Evolutionary conservation across 2,329 filamentous ascomycete genomes (phyloP).

Genomic region (Diaporthe ampelina): DNA sequence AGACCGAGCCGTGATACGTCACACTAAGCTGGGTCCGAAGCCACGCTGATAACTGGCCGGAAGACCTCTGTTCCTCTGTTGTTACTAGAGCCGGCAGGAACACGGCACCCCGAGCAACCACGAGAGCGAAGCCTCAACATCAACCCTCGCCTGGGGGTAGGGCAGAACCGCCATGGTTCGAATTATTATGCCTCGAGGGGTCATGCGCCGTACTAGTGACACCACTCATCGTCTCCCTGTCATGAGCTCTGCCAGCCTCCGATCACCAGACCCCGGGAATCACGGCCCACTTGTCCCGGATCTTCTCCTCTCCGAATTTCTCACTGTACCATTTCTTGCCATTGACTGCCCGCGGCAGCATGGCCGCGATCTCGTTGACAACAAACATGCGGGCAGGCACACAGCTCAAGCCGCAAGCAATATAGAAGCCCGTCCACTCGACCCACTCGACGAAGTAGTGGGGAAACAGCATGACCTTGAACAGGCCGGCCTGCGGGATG

Average conservation of each 20-base stretch:
- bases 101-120: not conserved
- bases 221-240: not conserved
- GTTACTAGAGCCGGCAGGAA: not conserved
- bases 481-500: conserved; percentile 86
- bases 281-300: conserved; percentile 81
- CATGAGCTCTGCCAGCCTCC: not conserved
- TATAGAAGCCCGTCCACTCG: conserved; percentile 92
- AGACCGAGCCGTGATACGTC: not conserved
- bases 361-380: conserved; percentile 88
- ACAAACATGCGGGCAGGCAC: conserved; percentile 85
- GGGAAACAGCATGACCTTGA: conserved; percentile 86
- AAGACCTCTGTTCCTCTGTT: not conserved
- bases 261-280: conserved; percentile 64
- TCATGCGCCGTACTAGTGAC: not conserved
- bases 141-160: too few species aligned
- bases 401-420: conserved; percentile 77
- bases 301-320: conserved; percentile 87
- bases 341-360: conserved; percentile 87
- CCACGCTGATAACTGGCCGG: not conserved
- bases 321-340: conserved; percentile 89
- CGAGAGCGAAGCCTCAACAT: not conserved
- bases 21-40: not conserved
- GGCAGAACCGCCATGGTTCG: conserved; percentile 2
- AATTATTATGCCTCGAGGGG: not conserved
- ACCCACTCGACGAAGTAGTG: conserved; percentile 98